Evolutionary conservation across 345 rosid genomes (phyloP).

Genomic region (Erodium maritimum): DNA sequence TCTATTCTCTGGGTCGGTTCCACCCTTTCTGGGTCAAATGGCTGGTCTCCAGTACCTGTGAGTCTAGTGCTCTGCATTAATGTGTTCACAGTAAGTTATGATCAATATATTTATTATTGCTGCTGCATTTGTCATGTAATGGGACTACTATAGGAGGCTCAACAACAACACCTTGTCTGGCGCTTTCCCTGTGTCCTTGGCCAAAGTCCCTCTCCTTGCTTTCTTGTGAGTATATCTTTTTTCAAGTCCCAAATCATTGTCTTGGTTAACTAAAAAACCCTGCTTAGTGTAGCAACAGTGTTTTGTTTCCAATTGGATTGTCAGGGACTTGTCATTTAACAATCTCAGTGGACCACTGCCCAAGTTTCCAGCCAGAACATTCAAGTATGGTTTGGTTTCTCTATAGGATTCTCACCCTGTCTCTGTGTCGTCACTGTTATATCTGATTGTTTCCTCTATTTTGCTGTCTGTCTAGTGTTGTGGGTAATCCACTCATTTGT

Average conservation of each 20-base stretch:
- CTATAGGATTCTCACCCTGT: conserved; percentile 1
- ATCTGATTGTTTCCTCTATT: not conserved
- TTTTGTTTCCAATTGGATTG: conserved; percentile 7
- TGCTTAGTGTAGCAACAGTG: not conserved
- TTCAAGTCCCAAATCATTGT: conserved; percentile 4
- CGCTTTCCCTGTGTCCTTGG: conserved; percentile 57
- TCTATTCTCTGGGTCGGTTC: conserved; percentile 51
- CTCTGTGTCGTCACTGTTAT: not conserved
- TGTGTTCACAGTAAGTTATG: not conserved
- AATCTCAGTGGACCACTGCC: conserved; percentile 85
- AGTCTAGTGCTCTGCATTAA: conserved; percentile 15
- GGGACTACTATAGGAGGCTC: conserved; percentile 68
- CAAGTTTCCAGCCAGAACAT: conserved; percentile 62
- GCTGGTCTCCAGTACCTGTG: conserved; percentile 59
- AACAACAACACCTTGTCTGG: conserved; percentile 91
- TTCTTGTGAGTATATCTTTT: conserved; percentile 90
- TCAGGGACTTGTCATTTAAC: conserved; percentile 89
- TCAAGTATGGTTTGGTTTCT: conserved; percentile 51
- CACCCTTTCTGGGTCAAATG: conserved; percentile 43
- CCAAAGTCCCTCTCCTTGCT: conserved; percentile 60
- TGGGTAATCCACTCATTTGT: conserved; percentile 76
- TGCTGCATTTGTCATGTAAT: conserved; percentile 28
- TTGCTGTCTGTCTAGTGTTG: too few species aligned
- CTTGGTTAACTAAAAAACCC: conserved; percentile 12
- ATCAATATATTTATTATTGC: conserved; percentile 1